Conservation (phyloP, 1,139 yeast species). For the Kodamaea plutei region DNA sequence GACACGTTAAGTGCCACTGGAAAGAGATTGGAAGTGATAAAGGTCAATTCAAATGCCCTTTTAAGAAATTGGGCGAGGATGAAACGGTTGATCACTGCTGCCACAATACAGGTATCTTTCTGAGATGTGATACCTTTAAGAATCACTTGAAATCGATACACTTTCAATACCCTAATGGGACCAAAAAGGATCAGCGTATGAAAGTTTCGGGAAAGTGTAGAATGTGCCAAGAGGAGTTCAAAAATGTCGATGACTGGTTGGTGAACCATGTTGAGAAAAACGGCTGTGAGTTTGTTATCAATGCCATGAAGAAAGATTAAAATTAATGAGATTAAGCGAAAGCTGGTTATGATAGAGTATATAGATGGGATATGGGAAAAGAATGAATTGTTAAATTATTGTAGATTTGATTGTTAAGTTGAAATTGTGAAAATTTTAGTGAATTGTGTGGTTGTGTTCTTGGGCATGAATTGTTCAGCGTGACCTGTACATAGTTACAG, state of each 20-base stretch:
- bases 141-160: constrained; percentile 88
- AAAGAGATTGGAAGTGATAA: constrained; percentile 55
- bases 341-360: too few species aligned
- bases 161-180: constrained; percentile 84
- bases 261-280: constrained; percentile 62
- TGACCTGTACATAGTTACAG: too few species aligned
- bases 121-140: constrained; percentile 87
- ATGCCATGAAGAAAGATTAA: too few species aligned
- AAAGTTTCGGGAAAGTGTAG: constrained; percentile 71
- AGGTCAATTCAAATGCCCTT: constrained; percentile 47
- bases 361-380: too few species aligned
- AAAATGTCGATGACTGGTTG: constrained; percentile 77
- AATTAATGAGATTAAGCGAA: too few species aligned
- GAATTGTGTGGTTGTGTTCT: too few species aligned
- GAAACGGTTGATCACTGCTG: constrained; percentile 45
- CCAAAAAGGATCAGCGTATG: constrained; percentile 70
- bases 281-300: constrained; percentile 42
- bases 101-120: constrained; percentile 79
- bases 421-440: too few species aligned
- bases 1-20: constrained; percentile 85
- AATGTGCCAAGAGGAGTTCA: constrained; percentile 64
- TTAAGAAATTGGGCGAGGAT: constrained; percentile 21
- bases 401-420: too few species aligned
- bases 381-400: too few species aligned
- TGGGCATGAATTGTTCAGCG: too few species aligned